A percentile compares a stretch with the other conserved stretches of the same genome.
Evolutionary conservation across 106 monocot species (phyloP).

Genomic region (Dendrobium nobile): DNA sequence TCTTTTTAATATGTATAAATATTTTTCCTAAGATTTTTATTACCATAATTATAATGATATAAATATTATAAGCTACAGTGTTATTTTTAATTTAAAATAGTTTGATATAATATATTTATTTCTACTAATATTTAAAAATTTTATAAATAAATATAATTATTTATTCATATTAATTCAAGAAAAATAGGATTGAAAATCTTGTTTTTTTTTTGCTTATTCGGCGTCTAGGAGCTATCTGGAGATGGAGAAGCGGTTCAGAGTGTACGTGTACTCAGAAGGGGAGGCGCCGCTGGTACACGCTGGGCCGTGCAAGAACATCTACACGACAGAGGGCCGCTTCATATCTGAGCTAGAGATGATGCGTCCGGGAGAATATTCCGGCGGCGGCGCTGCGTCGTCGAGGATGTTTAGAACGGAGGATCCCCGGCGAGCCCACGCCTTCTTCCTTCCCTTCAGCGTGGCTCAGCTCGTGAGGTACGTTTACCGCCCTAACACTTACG

Average conservation of each 20-base stretch:
- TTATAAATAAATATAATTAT: not conserved
- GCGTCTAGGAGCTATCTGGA: constrained; percentile 60
- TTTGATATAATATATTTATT: not conserved
- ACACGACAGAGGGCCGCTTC: constrained; percentile 70
- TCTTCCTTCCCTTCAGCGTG: constrained; percentile 75
- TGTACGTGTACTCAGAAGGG: constrained; percentile 73
- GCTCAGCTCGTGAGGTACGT: constrained; percentile 36
- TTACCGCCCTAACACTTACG: constrained; percentile 10
- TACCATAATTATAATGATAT: too few relatives aligned
- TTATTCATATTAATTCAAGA: not conserved
- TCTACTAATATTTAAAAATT: not conserved
- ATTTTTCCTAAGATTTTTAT: too few relatives aligned
- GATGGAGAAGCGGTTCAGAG: constrained; percentile 66
- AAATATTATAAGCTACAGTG: not conserved
- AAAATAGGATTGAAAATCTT: not conserved
- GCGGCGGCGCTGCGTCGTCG: not conserved
- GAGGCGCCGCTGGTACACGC: constrained; percentile 64
- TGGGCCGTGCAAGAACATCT: constrained; percentile 73
- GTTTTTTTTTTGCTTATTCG: not conserved
- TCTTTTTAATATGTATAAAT: too few relatives aligned
- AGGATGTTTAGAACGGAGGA: constrained; percentile 19
- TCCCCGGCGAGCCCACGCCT: constrained; percentile 37
- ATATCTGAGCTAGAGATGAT: constrained; percentile 46
- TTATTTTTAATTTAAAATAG: not conserved
- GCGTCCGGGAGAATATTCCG: not conserved